These are phyloP conservation scores for Ustanciosporium gigantosporum DNA, from an alignment of 1,284 basidiomycete species.

Conservation along the genomic window DNA sequence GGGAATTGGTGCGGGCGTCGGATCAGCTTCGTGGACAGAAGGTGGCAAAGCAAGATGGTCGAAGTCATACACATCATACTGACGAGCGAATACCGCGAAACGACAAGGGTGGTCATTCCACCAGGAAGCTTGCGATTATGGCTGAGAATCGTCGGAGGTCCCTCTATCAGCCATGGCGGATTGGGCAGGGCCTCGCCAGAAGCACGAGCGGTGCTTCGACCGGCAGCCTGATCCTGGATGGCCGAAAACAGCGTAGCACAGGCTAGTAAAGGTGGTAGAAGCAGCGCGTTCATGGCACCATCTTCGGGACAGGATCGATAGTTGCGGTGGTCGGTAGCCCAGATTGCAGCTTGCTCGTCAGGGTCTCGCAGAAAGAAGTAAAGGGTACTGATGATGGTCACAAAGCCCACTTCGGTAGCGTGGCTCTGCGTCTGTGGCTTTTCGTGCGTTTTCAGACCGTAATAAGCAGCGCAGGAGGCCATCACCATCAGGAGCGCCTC, in stretches of 20 bases:
- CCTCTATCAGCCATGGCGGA: slow-evolving; percentile 43
- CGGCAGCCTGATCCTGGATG: slow-evolving; percentile 32
- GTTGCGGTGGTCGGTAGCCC: slow-evolving; percentile 51
- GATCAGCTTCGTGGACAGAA: slow-evolving; percentile 46
- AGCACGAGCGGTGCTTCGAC: slow-evolving; percentile 28
- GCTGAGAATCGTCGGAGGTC: slow-evolving; percentile 35
- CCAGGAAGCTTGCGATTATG: slow-evolving; percentile 20
- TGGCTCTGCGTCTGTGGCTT: slow-evolving; percentile 25
- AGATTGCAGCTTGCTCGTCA: slow-evolving; percentile 40
- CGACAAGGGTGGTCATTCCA: slow-evolving; percentile 32
- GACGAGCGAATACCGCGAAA: slow-evolving; percentile 45
- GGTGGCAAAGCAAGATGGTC: slow-evolving; percentile 32
- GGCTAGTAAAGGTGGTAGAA: slow-evolving; percentile 45
- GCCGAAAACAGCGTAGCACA: slow-evolving; percentile 41
- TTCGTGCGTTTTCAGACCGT: slow-evolving; percentile 20
- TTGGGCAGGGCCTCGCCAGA: slow-evolving; percentile 35
- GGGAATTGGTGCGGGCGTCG: slow-evolving; percentile 40
- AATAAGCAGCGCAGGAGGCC: slow-evolving; percentile 26
- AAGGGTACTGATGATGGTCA: slow-evolving; percentile 28
- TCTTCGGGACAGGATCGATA: slow-evolving; percentile 46
- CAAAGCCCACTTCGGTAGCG: slow-evolving; percentile 36
- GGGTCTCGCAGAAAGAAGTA: slow-evolving; percentile 39
- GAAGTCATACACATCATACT: slow-evolving; percentile 45
- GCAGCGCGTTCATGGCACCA: slow-evolving; percentile 45
- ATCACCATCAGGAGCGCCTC: slow-evolving; percentile 30